Percentiles rank a stretch among this genome's conserved stretches.
phyloP scores from a whole-genome alignment of 352 stramenopile genomes.

The Phytopythium ostracodes region DNA sequence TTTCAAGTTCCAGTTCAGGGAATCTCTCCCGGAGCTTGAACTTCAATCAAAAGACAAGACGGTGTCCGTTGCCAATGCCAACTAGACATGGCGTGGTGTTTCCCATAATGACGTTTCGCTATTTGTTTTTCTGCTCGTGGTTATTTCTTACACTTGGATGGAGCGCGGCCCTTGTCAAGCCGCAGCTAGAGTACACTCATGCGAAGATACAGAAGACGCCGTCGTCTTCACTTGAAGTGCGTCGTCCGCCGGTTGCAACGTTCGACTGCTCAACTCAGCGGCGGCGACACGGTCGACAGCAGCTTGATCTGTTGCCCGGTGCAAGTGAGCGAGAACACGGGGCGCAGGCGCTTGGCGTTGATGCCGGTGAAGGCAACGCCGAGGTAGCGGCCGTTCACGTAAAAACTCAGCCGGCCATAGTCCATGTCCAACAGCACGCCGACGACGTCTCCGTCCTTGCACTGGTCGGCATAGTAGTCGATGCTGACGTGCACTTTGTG shows the following conservation, averaged over 20 bases:
- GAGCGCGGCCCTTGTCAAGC: background rate
- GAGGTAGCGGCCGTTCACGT: slow-evolving; percentile 72
- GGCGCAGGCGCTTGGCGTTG: slow-evolving; percentile 48
- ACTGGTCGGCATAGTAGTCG: slow-evolving; percentile 71
- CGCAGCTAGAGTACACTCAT: background rate
- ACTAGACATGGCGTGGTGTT: background rate
- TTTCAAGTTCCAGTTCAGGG: background rate
- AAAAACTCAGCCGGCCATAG: slow-evolving; percentile 68
- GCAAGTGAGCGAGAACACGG: slow-evolving; percentile 68
- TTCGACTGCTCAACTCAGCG: slow-evolving; percentile 19
- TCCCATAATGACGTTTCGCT: background rate
- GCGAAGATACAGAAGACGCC: too few species aligned
- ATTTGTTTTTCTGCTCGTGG: slow-evolving; percentile 2
- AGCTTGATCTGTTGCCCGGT: slow-evolving; percentile 65
- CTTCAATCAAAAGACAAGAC: background rate
- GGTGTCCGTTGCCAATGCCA: background rate
- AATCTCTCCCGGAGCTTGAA: background rate
- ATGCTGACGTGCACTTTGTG: slow-evolving; percentile 77
- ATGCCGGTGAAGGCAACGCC: slow-evolving; percentile 68
- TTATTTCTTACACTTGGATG: background rate
- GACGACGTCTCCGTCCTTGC: slow-evolving; percentile 69
- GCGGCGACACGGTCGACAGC: slow-evolving; percentile 46
- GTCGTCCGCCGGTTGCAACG: background rate
- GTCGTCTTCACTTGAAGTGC: background rate
- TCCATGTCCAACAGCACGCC: slow-evolving; percentile 77